phyloP scores from a whole-genome alignment of 2,329 filamentous ascomycete species.

The Xylaria multiplex region DNA sequence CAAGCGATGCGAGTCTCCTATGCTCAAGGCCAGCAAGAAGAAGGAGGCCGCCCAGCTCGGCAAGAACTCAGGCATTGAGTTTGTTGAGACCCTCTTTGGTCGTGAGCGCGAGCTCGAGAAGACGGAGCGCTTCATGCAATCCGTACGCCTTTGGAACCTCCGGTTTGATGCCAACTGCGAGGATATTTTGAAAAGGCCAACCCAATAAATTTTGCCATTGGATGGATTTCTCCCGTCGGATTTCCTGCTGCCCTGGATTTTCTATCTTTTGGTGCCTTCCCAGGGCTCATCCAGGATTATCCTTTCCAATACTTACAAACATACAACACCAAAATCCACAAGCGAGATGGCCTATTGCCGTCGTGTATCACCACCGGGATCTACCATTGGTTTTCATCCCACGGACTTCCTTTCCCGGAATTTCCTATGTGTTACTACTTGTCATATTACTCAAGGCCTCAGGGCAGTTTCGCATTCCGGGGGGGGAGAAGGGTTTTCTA shows the following conservation, averaged over 20 bases:
- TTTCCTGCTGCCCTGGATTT: slow-evolving; percentile 19
- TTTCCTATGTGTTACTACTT: slow-evolving; percentile 46
- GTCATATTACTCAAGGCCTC: slow-evolving; percentile 48
- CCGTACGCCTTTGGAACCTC: slow-evolving; percentile 87
- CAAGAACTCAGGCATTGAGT: slow-evolving; percentile 91
- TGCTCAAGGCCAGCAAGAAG: slow-evolving; percentile 87
- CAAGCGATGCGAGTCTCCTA: slow-evolving; percentile 91
- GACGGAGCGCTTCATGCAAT: slow-evolving; percentile 93
- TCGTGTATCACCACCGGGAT: slow-evolving; percentile 47
- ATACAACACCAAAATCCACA: slow-evolving; percentile 7
- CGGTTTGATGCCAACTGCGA: slow-evolving; percentile 97
- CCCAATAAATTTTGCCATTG: slow-evolving; percentile 54
- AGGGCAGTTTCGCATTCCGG: slow-evolving; percentile 46
- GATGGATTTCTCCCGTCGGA: slow-evolving; percentile 24
- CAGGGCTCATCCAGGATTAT: slow-evolving; percentile 25
- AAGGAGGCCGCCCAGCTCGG: slow-evolving; percentile 79
- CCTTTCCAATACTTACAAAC: slow-evolving; percentile 17
- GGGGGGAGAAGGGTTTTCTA: slow-evolving; percentile 41
- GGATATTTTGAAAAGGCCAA: slow-evolving; percentile 77
- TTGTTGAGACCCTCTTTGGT: slow-evolving; percentile 95
- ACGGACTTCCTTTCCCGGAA: slow-evolving; percentile 39
- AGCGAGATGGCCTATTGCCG: slow-evolving; percentile 43
- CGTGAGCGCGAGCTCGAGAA: slow-evolving; percentile 87
- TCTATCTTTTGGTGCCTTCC: slow-evolving; percentile 10
- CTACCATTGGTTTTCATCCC: slow-evolving; percentile 33